phyloP scores from a whole-genome alignment of 495 filamentous ascomycete genomes.

The Arthonia radiata region DNA sequence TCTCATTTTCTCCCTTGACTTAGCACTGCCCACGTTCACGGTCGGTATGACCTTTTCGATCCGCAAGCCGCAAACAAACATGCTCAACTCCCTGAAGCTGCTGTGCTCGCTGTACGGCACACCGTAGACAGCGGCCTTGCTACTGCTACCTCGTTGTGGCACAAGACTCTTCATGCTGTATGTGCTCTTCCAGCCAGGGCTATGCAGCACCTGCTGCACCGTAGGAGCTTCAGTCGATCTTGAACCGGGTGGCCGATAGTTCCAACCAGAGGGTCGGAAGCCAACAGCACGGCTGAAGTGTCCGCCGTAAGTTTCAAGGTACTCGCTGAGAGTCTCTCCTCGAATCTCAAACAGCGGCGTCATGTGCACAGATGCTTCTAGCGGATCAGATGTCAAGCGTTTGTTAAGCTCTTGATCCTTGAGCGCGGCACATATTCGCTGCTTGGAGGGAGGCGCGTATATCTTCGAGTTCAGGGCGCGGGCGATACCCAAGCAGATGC shows the following conservation, averaged over 20 bases:
- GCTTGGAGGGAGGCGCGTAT: slow-evolving; percentile 60
- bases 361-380: slow-evolving; percentile 90
- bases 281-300: slow-evolving; percentile 73
- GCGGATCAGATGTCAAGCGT: slow-evolving; percentile 53
- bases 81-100: slow-evolving; percentile 74
- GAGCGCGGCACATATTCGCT: slow-evolving; percentile 56
- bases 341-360: slow-evolving; percentile 79
- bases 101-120: slow-evolving; percentile 93
- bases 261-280: slow-evolving; percentile 82
- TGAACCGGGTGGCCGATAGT: slow-evolving; percentile 46
- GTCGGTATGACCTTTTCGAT: slow-evolving; percentile 83
- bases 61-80: slow-evolving; percentile 70
- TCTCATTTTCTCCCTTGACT: slow-evolving; percentile 62
- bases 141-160: slow-evolving; percentile 55
- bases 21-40: slow-evolving; percentile 62
- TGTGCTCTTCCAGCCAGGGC: slow-evolving; percentile 41
- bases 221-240: slow-evolving; percentile 37
- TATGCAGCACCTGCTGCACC: slow-evolving; percentile 44
- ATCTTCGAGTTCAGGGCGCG: slow-evolving; percentile 72
- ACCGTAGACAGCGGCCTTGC: slow-evolving; percentile 55
- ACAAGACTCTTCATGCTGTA: slow-evolving; percentile 41
- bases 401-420: slow-evolving; percentile 61
- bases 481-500: slow-evolving; percentile 81
- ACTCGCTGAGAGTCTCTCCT: slow-evolving; percentile 66
- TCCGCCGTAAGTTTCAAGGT: slow-evolving; percentile 49